Base-by-base conservation (phyloP, 1,284 basidiomycete species). In the Sporisorium graminicola region DNA sequence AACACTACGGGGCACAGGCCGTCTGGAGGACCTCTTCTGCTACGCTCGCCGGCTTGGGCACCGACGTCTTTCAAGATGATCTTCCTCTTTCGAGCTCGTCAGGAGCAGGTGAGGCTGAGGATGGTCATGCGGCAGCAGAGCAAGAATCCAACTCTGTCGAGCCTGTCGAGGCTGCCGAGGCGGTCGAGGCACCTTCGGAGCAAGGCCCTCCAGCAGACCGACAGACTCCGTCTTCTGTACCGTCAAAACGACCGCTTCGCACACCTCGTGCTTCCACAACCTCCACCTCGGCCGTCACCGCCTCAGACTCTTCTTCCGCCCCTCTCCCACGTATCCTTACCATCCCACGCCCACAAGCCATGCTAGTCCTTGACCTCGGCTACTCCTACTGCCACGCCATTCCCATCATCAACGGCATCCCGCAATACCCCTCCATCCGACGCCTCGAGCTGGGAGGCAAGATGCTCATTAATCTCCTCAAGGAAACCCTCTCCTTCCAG, bases 391-490 rank as follows among this genome's bases (percentile, higher is more conserved):
- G 94, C 3, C 94, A 97, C 85, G 90, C 94, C 61, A 88, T 97
- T 14, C 95, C 95, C n/a, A 87, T 96, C 55, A 87, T 94, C 77
- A 88, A 90, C 75, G 91, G 91, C n/a, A 86, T 89, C 57, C 88
- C 95, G 43, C 86, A 93, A 47, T 93, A 92, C 91, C 87, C 89
- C 63, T 92, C 92, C 44, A 92, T 95, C 49, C 54, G 66, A 81
- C 95, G 95, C 75, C 90, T 98, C 82, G 94, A 97, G 79, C 90
- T 97, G 29, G 95, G 95, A 57, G 95, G 95, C 56, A 97, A 97
- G 86, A 88, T 98, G 14, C 86, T 98, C 62, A 98, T 95, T 27
- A 98, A 97, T 86, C 92, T 96, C 58, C 89, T 98, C 37, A 97
- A 98, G 82, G 93, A 95, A 83, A 89, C 95, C 54, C 90, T 96